Evolutionary conservation across 768 basidiomycete genomes (phyloP), one percentile per base, ranked within the genome.

Genomic region (Russula lepida): DNA sequence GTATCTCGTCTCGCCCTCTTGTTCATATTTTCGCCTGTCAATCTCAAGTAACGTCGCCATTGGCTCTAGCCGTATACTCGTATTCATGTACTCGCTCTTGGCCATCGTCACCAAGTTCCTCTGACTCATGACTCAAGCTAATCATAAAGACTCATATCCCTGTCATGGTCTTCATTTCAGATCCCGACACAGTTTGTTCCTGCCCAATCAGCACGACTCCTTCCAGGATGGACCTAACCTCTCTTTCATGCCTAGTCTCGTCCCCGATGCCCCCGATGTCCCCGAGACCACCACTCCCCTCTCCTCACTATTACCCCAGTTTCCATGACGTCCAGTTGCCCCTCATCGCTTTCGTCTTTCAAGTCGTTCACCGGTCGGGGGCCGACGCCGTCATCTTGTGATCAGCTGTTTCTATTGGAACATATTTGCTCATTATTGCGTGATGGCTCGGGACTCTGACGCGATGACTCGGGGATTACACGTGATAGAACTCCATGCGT

Each of bases 401-500:
- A 54, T 37, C 52, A 28, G 32, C 32, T 23, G 43, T 46, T 21
- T 8, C 41, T n/a, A 12, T 50, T 21, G 32, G 39, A 21, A 58
- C 41, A 5, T 23, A 30, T 13, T 58, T 30, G 32, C 28, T 48
- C 35, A 47, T 46, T 1, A 62, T 56, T 56, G 63, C 63, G 61
- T 64, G 63, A 64, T 64, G 54, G 50, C 63, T 64, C 63, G 63
- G 63, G 60, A 56, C 54, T 56, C 54, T 51, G 49, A 62, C 60
- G 60, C 19, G 43, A 53, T 62, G 50, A 43, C 61, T 62, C 61
- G 52, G 61, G 62, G 56, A 41, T 54, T 53, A 49, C 60, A 62
- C 47, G 56, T 58, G 57, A 54, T 63, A n/a, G 23, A 41, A 48
- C 21, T 19, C 28, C 27, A 37, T 48, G 23, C 9, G 44, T 27